Evolutionary conservation across 495 filamentous ascomycete species (phyloP), one percentile per base, ranked within the genome.

Genomic region (Lepidopterella palustris): DNA sequence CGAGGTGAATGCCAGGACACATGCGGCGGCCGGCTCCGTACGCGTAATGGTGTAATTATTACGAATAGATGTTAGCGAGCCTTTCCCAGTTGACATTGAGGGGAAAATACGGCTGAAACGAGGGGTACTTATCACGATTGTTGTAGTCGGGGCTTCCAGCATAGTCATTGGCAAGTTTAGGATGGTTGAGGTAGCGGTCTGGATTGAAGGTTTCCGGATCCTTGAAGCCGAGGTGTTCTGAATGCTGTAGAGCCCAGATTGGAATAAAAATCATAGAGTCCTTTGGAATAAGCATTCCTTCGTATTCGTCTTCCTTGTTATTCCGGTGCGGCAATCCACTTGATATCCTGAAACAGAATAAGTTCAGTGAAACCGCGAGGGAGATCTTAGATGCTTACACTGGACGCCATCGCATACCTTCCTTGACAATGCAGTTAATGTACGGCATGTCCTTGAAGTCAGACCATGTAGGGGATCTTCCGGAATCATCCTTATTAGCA

Each of bases 131-230:
- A 49, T 49, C 45, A 24, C 45, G 45, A 11, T 18, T 49, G 10
- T 49, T 49, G 21, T 49, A 49, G 21, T 49, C 45, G 3, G 45
- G 45, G 23, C n/a, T 21, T 24, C 45, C 45, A 21, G 45, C 45
- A 23, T 49, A 49, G 45, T 49, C 45, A 21, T 49, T 49, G 10
- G 45, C 45, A 49, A 49, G 45, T 10, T 49, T 49, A 10, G 45
- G 45, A 24, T 49, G 45, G 21, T 49, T 49, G 45, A 49, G 15
- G 21, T 21, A 49, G 15, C 45, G 15, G 45, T 49, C 45, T 10
- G 45, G 45, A 24, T 49, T 49, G 45, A 49, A 49, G 15, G 45
- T 20, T 18, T 49, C 45, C n/a, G 45, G 45, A 10, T 49, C 45
- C 2, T 49, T 24, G 23, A 21, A 49, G 45, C 45, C 45, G 45